These are phyloP conservation scores for Zymoseptoria brevis DNA, from an alignment of 2,329 filamentous ascomycete genomes.

Conservation along the genomic window DNA sequence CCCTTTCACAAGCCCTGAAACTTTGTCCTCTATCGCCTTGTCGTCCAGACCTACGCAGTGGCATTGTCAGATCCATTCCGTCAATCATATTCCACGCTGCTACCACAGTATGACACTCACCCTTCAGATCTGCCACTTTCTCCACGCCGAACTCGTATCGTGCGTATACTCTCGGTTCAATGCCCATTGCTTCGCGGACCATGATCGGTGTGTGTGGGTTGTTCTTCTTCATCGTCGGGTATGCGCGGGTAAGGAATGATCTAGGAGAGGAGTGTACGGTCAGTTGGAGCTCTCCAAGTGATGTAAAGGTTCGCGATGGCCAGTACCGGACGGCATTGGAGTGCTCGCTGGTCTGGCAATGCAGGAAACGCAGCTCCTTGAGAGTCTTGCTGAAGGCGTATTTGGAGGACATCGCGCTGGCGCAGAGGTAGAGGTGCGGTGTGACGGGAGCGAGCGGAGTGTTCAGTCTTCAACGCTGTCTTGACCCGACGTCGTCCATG, in stretches of 20 bases:
- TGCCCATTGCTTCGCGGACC: conserved; percentile 82
- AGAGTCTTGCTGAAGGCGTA: conserved; percentile 83
- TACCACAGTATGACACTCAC: conserved; percentile 32
- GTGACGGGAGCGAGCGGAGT: background rate
- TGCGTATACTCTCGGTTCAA: conserved; percentile 78
- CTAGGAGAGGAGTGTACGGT: conserved; percentile 39
- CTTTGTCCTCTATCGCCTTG: conserved; percentile 61
- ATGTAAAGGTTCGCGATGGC: background rate
- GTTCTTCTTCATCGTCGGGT: conserved; percentile 99
- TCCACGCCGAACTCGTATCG: conserved; percentile 74
- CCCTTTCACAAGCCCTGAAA: conserved; percentile 54
- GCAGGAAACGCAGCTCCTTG: conserved; percentile 93
- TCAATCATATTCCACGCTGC: background rate
- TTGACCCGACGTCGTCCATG: background rate
- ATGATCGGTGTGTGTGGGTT: conserved; percentile 92
- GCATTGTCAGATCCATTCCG: conserved; percentile 3
- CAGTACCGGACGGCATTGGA: conserved; percentile 78
- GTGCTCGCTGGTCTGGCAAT: conserved; percentile 89
- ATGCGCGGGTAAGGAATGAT: conserved; percentile 80
- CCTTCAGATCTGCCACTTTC: conserved; percentile 55
- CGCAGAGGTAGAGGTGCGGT: background rate
- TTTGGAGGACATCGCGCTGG: conserved; percentile 69
- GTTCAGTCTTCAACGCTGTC: background rate
- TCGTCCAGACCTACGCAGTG: conserved; percentile 52
- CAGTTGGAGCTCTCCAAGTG: background rate